phyloP scores from a whole-genome alignment of 345 rosid species.

The Camelina neglecta region DNA sequence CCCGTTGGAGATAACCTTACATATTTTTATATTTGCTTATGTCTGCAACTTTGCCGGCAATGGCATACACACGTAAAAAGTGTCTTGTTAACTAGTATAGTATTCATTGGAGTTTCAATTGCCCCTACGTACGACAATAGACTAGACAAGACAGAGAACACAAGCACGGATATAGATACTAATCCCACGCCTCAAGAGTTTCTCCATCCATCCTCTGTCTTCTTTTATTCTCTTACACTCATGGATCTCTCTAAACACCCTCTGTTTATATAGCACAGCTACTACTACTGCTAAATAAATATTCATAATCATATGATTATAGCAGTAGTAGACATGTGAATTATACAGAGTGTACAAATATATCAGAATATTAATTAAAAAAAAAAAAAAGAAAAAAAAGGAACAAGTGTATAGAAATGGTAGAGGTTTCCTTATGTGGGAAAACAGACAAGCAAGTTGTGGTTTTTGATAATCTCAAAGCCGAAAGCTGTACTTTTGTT shows the following conservation, averaged over 20 bases:
- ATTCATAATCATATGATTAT: background rate
- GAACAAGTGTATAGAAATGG: background rate
- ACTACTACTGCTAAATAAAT: background rate
- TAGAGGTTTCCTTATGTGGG: constrained; percentile 22
- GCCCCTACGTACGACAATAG: constrained; percentile 22
- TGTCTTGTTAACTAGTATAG: background rate
- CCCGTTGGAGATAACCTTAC: no score
- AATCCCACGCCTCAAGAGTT: constrained; percentile 28
- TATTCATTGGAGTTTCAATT: constrained; percentile 8
- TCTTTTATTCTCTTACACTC: background rate
- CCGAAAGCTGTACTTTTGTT: no score
- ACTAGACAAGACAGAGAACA: constrained; percentile 36
- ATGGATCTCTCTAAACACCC: background rate
- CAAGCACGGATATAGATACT: constrained; percentile 24
- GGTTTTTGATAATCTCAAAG: no score
- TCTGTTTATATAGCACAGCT: background rate
- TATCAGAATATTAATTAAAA: background rate
- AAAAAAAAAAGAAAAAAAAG: no score
- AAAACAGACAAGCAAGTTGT: no score
- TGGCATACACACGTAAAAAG: background rate
- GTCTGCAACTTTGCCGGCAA: constrained; percentile 17
- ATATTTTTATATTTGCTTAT: background rate
- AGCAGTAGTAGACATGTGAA: background rate
- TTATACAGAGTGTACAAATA: background rate
- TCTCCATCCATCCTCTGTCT: constrained; percentile 23